Percentiles rank a stretch among this genome's conserved stretches.
phyloP scores from a whole-genome alignment of 2,329 filamentous ascomycete genomes.

The Colletotrichum tropicale region DNA sequence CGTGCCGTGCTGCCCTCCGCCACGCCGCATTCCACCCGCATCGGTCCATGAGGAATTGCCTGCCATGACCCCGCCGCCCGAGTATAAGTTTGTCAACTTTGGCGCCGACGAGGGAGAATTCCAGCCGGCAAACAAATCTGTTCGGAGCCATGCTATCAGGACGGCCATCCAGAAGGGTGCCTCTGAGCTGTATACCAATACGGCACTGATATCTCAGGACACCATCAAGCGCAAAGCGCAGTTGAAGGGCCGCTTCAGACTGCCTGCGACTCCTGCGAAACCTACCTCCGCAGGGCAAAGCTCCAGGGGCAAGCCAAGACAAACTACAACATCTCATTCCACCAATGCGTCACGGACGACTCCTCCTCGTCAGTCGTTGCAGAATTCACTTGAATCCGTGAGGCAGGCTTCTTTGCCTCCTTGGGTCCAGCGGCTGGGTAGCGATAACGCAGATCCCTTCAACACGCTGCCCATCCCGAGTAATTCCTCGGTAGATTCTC shows the following conservation, averaged over 20 bases:
- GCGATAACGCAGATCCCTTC: constrained; percentile 19
- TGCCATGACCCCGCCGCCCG: not conserved
- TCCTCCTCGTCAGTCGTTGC: not conserved
- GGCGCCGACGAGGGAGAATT: not conserved
- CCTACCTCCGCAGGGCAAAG: not conserved
- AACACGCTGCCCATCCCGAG: constrained; percentile 18
- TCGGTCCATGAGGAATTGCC: not conserved
- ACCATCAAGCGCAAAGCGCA: not conserved
- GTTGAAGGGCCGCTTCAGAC: constrained; percentile 18
- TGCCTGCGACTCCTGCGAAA: not conserved
- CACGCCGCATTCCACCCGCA: not conserved
- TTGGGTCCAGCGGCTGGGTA: constrained; percentile 4
- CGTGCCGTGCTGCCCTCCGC: not conserved
- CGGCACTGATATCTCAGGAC: not conserved
- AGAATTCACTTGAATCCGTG: not conserved
- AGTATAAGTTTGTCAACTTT: constrained; percentile 20
- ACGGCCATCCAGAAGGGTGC: constrained; percentile 14
- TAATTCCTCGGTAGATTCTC: constrained; percentile 6
- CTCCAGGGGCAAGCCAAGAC: not conserved
- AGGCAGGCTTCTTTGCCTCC: not conserved
- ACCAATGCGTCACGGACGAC: not conserved
- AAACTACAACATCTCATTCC: not conserved
- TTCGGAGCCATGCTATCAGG: constrained; percentile 20
- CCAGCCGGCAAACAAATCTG: constrained; percentile 8
- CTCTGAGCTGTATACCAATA: not conserved